Evolutionary conservation across 768 basidiomycete species (phyloP), one percentile per base, ranked within the genome.

Genomic region (Tulasnella sp.): DNA sequence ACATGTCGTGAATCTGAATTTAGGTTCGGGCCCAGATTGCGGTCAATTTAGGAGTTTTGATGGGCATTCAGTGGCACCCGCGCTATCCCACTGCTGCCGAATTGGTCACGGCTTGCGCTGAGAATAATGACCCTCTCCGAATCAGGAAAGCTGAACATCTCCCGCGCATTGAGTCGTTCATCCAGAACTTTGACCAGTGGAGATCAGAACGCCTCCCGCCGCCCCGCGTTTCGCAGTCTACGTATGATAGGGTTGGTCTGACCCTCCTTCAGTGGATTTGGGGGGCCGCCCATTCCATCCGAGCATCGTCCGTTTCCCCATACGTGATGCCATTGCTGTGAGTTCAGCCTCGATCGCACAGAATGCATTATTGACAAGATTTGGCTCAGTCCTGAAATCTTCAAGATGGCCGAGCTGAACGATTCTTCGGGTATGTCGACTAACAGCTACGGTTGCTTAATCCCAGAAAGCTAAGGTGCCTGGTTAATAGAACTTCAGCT

Each of bases 341-440:
- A 74, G 91, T 84, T 75, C 40, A 73, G 72, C 73, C 62, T 26
- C 4, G 26, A 7, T 26, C 12, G 11, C 5, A n/a, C 19, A 36
- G 3, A 35, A 17, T 39, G 26, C 4, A 26, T 36, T 19, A 17
- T 59, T 8, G 72, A 67, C 74, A 66, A 70, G 40, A 35, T 72
- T 63, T 72, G 40, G 11, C 47, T 5, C 77, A 95, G 93, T 78
- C 92, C 92, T 41, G 92, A 93, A 79, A 90, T 94, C 72, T 85
- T 95, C 77, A 89, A 87, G 74, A 92, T 96, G 90, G 89, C 92
- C 71, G 94, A 96, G 77, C 84, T 95, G 72, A 94, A 90, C 77
- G 94, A 96, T 69, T 79, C 80, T 44, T 74, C 75, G 35, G 71
- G 71, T 72, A 42, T 3, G 71, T 64, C 34, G 40, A 12, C 26